Percentiles rank a stretch among this genome's conserved stretches.
Conservation (phyloP, 129 eudicot species). For the Centaurea solstitialis region DNA sequence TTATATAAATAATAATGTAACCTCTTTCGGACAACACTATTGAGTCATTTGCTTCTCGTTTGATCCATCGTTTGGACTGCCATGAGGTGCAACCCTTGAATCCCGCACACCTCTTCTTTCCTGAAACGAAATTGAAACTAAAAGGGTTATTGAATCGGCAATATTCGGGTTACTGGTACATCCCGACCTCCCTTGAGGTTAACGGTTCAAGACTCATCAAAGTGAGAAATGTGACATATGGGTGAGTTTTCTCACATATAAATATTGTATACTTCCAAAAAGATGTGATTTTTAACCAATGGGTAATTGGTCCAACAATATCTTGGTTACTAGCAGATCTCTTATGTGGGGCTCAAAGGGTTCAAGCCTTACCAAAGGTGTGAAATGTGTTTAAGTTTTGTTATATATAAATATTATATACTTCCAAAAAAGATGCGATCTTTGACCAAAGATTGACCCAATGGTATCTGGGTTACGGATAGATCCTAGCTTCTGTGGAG, state of each 20-base stretch:
- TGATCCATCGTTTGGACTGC: slow-evolving; percentile 30
- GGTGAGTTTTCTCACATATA: too few relatives aligned
- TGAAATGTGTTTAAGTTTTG: too few relatives aligned
- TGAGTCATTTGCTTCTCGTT: slow-evolving; percentile 27
- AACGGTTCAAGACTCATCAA: too few relatives aligned
- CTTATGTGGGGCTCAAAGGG: too few relatives aligned
- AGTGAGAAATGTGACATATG: too few relatives aligned
- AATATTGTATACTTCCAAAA: neutral
- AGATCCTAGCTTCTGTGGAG: neutral
- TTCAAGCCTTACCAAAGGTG: too few relatives aligned
- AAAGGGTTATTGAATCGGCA: too few relatives aligned
- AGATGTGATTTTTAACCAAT: neutral
- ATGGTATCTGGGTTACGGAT: neutral
- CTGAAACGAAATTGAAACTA: slow-evolving; percentile 22
- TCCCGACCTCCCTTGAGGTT: too few relatives aligned
- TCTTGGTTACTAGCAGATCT: neutral
- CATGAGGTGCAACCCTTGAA: slow-evolving; percentile 36
- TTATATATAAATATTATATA: too few relatives aligned
- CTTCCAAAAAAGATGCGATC: neutral
- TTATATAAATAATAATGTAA: neutral
- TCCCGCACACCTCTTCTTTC: slow-evolving; percentile 41
- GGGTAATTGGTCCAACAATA: neutral
- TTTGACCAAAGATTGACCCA: neutral
- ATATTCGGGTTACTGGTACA: too few relatives aligned
- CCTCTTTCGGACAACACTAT: neutral